Base-by-base conservation (phyloP, 345 rosid species). In the Iberis pinnata region DNA sequence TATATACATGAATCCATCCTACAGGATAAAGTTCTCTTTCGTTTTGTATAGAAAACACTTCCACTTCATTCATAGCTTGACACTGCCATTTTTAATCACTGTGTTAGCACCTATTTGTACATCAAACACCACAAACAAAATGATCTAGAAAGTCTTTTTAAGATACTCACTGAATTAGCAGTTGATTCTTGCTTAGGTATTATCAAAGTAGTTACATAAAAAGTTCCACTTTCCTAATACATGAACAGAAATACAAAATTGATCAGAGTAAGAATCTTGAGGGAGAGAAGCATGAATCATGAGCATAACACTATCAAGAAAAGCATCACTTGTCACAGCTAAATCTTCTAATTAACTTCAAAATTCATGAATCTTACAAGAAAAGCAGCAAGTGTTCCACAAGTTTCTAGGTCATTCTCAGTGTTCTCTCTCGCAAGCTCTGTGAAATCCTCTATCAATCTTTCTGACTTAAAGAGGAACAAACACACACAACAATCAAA, bases 101-200 rank as follows among this genome's bases (percentile, higher is more conserved):
- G 12, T 49, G 47, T 61, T 61, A 64, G 62, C 49, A 55, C 16
- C 53, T 4, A 43, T 14, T n/a, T 24, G 1, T n/a, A 71, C 19
- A 37, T 25, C 14, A 43, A 61, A 48, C 19, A 53, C 22, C 19
- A 54, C n/a, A 19, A 60, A 37, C n/a, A n/a, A 63, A 41, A 18
- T 27, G 48, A 57, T 58, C 18, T 57, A 50, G 57, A 52, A 61
- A 56, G 43, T 27, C 48, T 44, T 43, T 27, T 54, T 16, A 14
- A 12, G n/a, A 73, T 27, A 72, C 93, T 83, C 65, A 89, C 97
- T 14, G 95, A 81, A 69, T 68, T 80, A 53, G 93, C 76, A 65
- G 86, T 81, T 32, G 97, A 78, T 63, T 81, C 92, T 69, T 89
- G 97, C 75, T 86, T 83, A 29, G 97, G 97, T 71, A 89, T 80